Conservation (phyloP, 2,329 filamentous ascomycete genomes). For the Mollisiaceae sp. region DNA sequence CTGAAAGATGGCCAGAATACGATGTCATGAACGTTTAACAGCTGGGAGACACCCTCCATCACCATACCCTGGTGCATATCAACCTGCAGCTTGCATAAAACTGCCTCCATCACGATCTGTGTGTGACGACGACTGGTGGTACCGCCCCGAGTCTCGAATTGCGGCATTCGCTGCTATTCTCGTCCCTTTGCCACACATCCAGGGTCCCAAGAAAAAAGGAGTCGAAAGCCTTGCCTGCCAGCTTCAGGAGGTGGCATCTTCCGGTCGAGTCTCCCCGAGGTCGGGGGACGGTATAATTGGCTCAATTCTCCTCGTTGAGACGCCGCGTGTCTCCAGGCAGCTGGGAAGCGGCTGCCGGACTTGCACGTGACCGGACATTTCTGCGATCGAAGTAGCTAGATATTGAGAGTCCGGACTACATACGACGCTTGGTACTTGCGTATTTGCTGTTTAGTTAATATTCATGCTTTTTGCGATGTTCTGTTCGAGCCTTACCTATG, state of each 20-base stretch:
- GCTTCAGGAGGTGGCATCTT: slow-evolving; percentile 1
- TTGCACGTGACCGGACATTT: not conserved
- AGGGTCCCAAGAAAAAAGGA: not conserved
- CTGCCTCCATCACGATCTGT: not conserved
- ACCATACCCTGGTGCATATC: not conserved
- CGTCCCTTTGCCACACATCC: not conserved
- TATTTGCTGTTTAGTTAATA: not conserved
- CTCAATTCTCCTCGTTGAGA: not conserved
- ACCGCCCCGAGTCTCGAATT: not conserved
- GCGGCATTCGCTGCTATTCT: not conserved
- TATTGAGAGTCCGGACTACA: not conserved
- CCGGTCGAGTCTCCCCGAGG: not conserved
- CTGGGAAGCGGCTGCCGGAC: not conserved
- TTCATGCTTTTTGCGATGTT: not conserved
- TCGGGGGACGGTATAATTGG: not conserved
- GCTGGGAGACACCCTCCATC: not conserved
- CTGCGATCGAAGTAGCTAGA: not conserved
- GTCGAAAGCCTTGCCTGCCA: not conserved
- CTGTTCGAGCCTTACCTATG: slow-evolving; percentile 2
- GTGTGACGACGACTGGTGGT: slow-evolving; percentile 4
- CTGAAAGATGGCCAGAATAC: not conserved
- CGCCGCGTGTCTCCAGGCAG: not conserved
- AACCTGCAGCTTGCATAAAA: not conserved
- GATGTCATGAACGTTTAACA: slow-evolving; percentile 4
- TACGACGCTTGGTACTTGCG: not conserved